Percentiles rank a stretch among this genome's conserved stretches.
These are phyloP conservation scores for Benincasa hispida DNA, from an alignment of 306 rosid genomes.

Conservation along the genomic window DNA sequence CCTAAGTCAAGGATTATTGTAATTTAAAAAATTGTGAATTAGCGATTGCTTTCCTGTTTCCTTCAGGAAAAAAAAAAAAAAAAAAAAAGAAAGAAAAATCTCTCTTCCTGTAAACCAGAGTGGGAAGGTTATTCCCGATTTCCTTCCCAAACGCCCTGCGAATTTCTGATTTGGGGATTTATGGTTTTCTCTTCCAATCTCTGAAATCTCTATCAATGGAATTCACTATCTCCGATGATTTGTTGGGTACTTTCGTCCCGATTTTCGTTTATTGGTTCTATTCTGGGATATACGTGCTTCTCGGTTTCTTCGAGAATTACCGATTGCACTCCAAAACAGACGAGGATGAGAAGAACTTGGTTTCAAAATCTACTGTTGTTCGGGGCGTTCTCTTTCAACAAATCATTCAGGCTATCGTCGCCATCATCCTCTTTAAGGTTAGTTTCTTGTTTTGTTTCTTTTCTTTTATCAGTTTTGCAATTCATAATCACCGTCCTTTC, in stretches of 20 bases:
- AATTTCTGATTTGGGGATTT: conserved; percentile 2
- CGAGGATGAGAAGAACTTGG: conserved; percentile 54
- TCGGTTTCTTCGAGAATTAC: conserved; percentile 47
- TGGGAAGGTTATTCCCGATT: neutral
- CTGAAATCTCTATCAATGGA: conserved; percentile 9
- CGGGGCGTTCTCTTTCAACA: conserved; percentile 85
- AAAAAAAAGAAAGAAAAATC: neutral
- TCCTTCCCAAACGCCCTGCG: neutral
- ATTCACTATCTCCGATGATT: conserved; percentile 33
- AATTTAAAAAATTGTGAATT: neutral
- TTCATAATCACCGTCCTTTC: neutral
- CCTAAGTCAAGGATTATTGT: neutral
- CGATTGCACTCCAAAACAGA: conserved; percentile 63
- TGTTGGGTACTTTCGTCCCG: conserved; percentile 88
- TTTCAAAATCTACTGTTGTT: conserved; percentile 48
- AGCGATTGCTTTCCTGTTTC: neutral
- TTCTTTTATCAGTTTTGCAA: neutral
- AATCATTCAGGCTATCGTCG: conserved; percentile 69
- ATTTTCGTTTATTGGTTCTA: conserved; percentile 77
- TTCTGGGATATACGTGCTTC: conserved; percentile 59
- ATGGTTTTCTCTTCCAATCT: neutral
- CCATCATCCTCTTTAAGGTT: conserved; percentile 35
- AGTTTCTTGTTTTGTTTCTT: neutral
- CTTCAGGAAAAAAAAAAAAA: neutral
- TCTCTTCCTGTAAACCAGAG: neutral